Evolutionary conservation across 1,139 yeast species (phyloP), one percentile per base, ranked within the genome.

Genomic region (Ogataea hybrid): DNA sequence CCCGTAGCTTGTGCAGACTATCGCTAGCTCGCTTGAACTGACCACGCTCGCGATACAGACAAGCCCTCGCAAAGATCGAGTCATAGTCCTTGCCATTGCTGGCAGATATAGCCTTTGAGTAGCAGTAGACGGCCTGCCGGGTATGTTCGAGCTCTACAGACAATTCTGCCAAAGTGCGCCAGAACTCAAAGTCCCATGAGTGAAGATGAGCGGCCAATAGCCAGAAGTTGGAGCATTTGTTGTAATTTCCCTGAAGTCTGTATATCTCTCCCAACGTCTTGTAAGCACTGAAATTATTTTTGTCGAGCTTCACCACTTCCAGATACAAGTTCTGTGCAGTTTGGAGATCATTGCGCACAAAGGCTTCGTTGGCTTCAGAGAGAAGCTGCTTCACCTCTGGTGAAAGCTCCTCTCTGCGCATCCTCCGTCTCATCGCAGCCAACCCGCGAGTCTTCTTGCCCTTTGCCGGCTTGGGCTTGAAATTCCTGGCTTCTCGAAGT

Each of bases 61-160:
- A 59, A 0, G 95, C 84, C 44, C 96, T 68, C 31, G 66, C 76
- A 44, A 78, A 69, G 2, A 84, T 68, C 22, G 75, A 74, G 21
- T 72, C 75, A 47, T 76, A 73, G 42, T 79, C 78, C 37, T 72
- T 73, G 22, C 70, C 68, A 14, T 65, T 61, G 42, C 81, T 80
- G 3, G 83, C 71, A 7, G 76, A 67, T 12, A 86, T 77, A 0
- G 94, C 95, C 42, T 84, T 75, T 18, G 83, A 75, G 58, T 82
- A 89, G 67, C 96, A 88, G 52, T 81, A 79, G 11, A 88, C 73
- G 0, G 97, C 97, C 60, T 88, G 96, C 29, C 84, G 79, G 3
- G 73, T 69, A 52, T 81, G 84, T 1, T 88, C 94, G 52, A 85
- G 65, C 33, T 83, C 84, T 5, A 71, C 70, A 43, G 95, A 82